Conservation (phyloP, 306 rosid genomes). For the Hippophae gyantsensis region DNA sequence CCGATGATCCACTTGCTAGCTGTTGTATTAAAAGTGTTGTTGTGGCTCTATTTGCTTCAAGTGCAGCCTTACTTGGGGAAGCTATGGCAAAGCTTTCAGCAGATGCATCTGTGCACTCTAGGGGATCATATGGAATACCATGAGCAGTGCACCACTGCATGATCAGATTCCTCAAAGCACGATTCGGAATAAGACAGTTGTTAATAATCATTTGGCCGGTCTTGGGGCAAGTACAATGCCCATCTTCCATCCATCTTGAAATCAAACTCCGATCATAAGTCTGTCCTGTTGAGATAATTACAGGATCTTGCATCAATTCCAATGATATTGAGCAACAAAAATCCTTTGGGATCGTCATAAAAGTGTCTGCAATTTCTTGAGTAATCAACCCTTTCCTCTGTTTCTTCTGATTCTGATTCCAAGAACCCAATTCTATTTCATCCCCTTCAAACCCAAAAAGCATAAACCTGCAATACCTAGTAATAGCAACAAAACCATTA, state of each 20-base stretch:
- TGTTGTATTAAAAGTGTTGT: slow-evolving; percentile 57
- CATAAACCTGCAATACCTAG: slow-evolving; percentile 75
- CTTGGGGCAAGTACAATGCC: slow-evolving; percentile 81
- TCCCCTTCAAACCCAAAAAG: slow-evolving; percentile 83
- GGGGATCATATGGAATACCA: slow-evolving; percentile 67
- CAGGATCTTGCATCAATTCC: slow-evolving; percentile 91
- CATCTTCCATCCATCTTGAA: slow-evolving; percentile 90
- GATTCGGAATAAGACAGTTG: slow-evolving; percentile 58
- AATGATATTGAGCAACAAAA: slow-evolving; percentile 72
- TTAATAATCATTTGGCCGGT: slow-evolving; percentile 80
- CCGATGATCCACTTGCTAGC: slow-evolving; percentile 48
- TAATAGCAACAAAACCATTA: slow-evolving; percentile 80
- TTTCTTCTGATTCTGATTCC: slow-evolving; percentile 33
- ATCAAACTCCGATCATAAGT: slow-evolving; percentile 76
- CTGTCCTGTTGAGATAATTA: slow-evolving; percentile 77
- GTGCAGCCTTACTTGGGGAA: slow-evolving; percentile 59
- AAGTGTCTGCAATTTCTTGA: slow-evolving; percentile 67
- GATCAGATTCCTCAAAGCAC: slow-evolving; percentile 75
- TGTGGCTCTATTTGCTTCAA: slow-evolving; percentile 71
- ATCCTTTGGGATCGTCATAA: slow-evolving; percentile 68
- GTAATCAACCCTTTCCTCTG: slow-evolving; percentile 46
- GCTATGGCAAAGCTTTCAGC: slow-evolving; percentile 47
- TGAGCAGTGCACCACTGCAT: slow-evolving; percentile 75
- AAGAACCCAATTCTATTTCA: slow-evolving; percentile 35
- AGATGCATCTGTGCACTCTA: slow-evolving; percentile 36